Evolutionary conservation across 768 basidiomycete species (phyloP).

Genomic region (Russula virescens): DNA sequence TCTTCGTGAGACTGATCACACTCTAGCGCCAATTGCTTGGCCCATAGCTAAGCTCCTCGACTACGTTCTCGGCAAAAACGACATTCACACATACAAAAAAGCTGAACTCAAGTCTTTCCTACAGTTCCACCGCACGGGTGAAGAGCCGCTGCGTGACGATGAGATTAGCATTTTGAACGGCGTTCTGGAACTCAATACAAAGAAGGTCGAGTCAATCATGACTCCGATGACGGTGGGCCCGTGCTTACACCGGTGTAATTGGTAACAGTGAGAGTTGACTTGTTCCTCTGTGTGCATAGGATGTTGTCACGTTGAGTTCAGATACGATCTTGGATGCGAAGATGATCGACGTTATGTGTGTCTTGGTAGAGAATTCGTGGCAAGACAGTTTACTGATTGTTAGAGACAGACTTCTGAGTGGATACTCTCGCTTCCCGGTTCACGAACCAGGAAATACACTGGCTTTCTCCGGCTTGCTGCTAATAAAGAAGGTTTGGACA

Average conservation of each 20-base stretch:
- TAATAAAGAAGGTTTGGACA: conserved; percentile 68
- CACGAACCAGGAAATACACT: conserved; percentile 64
- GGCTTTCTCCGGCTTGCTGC: conserved; percentile 74
- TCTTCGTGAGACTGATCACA: not conserved
- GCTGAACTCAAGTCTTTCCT: conserved; percentile 62
- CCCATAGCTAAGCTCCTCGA: conserved; percentile 72
- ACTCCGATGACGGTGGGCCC: conserved; percentile 45
- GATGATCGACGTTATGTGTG: conserved; percentile 70
- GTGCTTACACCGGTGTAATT: not conserved
- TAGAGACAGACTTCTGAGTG: conserved; percentile 54
- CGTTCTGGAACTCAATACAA: conserved; percentile 70
- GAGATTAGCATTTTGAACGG: conserved; percentile 79
- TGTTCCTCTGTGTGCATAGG: conserved; percentile 38
- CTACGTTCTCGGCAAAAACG: conserved; percentile 66
- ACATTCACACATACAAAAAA: conserved; percentile 74
- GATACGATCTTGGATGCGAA: conserved; percentile 77
- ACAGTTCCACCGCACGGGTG: conserved; percentile 66
- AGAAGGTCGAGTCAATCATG: conserved; percentile 54
- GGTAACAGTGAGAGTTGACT: not conserved
- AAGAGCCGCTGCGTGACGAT: conserved; percentile 74
- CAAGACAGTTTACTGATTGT: conserved; percentile 4
- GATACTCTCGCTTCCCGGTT: conserved; percentile 90
- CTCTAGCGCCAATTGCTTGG: conserved; percentile 48
- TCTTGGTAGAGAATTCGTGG: conserved; percentile 15
- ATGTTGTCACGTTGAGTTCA: conserved; percentile 72